A percentile compares a stretch with the other conserved stretches of the same genome.
Conservation (phyloP, 768 basidiomycete genomes). For the Phylloporus sp. region DNA sequence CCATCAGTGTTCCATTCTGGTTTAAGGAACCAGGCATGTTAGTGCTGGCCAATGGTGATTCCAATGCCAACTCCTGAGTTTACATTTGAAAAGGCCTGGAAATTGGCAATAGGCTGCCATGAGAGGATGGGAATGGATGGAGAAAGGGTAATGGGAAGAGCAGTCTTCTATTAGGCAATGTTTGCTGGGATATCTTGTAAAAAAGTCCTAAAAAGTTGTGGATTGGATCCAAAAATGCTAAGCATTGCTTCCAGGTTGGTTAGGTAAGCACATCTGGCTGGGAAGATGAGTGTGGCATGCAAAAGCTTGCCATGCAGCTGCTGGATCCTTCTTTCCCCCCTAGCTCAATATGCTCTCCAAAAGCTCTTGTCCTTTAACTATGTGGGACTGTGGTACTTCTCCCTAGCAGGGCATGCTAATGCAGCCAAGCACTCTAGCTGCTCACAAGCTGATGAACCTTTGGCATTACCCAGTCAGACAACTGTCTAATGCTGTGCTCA, state of each 20-base stretch:
- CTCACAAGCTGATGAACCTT: too few relatives aligned
- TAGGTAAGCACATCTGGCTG: neutral
- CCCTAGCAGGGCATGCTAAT: too few relatives aligned
- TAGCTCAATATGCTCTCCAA: too few relatives aligned
- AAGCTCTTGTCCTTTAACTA: too few relatives aligned
- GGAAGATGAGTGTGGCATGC: neutral
- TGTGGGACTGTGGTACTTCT: too few relatives aligned
- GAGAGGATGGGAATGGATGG: neutral
- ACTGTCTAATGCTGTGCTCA: too few relatives aligned
- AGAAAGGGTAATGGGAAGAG: neutral
- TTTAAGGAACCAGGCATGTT: neutral
- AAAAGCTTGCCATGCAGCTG: neutral
- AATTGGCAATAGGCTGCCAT: neutral
- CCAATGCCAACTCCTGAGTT: neutral
- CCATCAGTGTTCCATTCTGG: neutral
- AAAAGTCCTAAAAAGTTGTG: neutral
- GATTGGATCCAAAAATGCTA: neutral
- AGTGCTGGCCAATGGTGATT: neutral
- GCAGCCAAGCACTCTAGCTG: too few relatives aligned
- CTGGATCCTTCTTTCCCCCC: too few relatives aligned
- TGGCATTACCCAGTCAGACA: too few relatives aligned
- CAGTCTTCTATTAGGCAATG: neutral
- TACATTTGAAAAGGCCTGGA: neutral
- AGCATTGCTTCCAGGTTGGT: neutral
- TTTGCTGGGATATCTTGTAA: neutral